Conservation (phyloP, 1,284 basidiomycete genomes). For the Lignosus rhinocerotis region DNA sequence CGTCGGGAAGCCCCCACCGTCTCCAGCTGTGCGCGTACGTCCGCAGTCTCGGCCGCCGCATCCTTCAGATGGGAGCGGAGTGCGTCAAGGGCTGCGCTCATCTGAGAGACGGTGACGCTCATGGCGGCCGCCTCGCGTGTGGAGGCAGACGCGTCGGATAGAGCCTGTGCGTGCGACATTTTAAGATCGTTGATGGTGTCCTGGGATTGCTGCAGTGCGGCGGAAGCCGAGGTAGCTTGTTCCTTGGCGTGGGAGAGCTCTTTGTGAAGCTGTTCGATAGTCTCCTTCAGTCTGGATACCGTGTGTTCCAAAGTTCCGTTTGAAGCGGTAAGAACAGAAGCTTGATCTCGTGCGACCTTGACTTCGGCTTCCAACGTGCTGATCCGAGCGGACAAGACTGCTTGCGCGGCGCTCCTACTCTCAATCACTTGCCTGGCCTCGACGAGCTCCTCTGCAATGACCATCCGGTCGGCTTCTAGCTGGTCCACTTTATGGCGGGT, state of each 20-base stretch:
- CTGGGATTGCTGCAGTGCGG: slow-evolving; percentile 11
- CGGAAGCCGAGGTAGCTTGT: slow-evolving; percentile 7
- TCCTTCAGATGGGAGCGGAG: slow-evolving; percentile 19
- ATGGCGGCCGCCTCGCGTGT: slow-evolving; percentile 13
- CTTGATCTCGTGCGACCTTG: slow-evolving; percentile 1
- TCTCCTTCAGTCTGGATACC: slow-evolving; percentile 10
- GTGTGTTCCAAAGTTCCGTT: slow-evolving; percentile 10
- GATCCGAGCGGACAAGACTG: slow-evolving; percentile 1
- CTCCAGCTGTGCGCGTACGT: slow-evolving; percentile 12
- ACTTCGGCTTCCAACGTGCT: slow-evolving; percentile 11
- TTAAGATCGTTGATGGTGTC: slow-evolving; percentile 13
- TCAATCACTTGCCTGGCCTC: slow-evolving; percentile 1
- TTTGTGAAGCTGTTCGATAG: slow-evolving; percentile 9
- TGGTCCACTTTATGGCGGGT: slow-evolving; percentile 3
- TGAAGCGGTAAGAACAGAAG: slow-evolving; percentile 3
- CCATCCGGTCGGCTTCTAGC: neutral
- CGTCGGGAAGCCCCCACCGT: slow-evolving; percentile 17
- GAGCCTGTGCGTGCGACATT: slow-evolving; percentile 8
- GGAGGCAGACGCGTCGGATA: slow-evolving; percentile 11
- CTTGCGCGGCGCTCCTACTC: neutral
- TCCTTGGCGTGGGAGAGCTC: slow-evolving; percentile 16
- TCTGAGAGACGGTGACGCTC: slow-evolving; percentile 17
- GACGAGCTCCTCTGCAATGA: slow-evolving; percentile 3
- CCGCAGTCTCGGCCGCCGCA: slow-evolving; percentile 15
- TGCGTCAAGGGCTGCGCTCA: slow-evolving; percentile 22